These are phyloP conservation scores for Gossypium rotundifolium DNA, from an alignment of 345 rosid species.

Conservation along the genomic window DNA sequence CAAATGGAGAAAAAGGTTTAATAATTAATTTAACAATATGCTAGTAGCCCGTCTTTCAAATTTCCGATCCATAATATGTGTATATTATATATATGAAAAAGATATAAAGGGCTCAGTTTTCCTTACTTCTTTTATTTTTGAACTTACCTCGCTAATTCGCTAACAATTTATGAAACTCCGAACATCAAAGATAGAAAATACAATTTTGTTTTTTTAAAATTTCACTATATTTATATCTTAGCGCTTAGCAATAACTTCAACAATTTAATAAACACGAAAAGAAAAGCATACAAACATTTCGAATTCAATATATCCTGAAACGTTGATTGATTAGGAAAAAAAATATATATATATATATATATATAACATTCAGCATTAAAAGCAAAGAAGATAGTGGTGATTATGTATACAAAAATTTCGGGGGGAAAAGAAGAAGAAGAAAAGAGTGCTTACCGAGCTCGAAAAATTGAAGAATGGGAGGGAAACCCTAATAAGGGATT, in stretches of 20 bases:
- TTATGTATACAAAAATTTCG: neutral
- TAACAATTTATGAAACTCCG: neutral
- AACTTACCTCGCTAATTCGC: neutral
- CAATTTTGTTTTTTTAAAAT: neutral
- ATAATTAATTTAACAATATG: neutral
- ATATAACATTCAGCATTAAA: neutral
- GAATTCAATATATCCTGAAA: neutral
- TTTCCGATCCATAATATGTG: neutral
- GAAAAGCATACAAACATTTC: neutral
- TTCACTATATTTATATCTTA: neutral
- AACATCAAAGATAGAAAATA: neutral
- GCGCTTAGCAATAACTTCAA: neutral
- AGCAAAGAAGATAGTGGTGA: neutral
- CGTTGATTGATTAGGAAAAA: too few relatives aligned
- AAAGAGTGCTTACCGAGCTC: neutral
- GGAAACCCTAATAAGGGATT: neutral
- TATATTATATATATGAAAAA: neutral
- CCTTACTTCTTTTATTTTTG: neutral
- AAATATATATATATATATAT: too few relatives aligned
- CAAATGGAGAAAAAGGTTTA: neutral
- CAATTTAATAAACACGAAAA: neutral
- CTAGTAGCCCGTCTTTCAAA: neutral
- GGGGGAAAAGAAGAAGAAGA: neutral
- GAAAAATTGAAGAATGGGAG: neutral
- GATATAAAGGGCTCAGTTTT: neutral